Evolutionary conservation across 2,329 filamentous ascomycete species (phyloP).

Genomic region (Ascochyta lentis): DNA sequence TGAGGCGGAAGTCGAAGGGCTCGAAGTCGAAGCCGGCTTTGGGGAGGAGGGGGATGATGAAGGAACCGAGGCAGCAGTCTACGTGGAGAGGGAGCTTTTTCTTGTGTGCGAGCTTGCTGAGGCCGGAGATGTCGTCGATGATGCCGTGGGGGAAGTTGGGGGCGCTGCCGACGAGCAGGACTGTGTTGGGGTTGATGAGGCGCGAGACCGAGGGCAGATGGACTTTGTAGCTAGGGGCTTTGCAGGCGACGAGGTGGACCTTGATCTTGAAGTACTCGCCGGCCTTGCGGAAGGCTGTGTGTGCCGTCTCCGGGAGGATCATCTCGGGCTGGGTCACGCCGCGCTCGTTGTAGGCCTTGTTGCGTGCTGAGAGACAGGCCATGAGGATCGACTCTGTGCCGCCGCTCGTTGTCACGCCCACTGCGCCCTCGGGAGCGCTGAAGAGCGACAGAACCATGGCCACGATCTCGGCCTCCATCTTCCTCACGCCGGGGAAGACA

Average conservation of each 20-base stretch:
- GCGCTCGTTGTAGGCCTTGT: conserved; percentile 85
- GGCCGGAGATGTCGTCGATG: conserved; percentile 87
- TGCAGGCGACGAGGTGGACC: conserved; percentile 84
- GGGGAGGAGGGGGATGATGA: conserved; percentile 89
- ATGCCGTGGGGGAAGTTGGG: conserved; percentile 99
- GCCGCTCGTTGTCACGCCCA: conserved; percentile 88
- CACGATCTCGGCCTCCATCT: conserved; percentile 99
- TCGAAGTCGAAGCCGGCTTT: conserved; percentile 91
- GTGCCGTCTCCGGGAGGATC: conserved; percentile 93
- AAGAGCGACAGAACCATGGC: conserved; percentile 91
- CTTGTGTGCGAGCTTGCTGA: conserved; percentile 82
- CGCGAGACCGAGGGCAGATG: conserved; percentile 78
- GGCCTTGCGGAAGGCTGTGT: conserved; percentile 96
- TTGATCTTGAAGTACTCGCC: conserved; percentile 97
- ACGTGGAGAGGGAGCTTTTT: conserved; percentile 89
- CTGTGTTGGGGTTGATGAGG: conserved; percentile 91
- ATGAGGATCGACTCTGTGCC: conserved; percentile 97
- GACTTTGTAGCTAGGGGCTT: conserved; percentile 84
- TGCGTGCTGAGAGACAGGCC: conserved; percentile 87
- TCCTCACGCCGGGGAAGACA: conserved; percentile 95
- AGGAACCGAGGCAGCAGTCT: conserved; percentile 96
- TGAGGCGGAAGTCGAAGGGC: conserved; percentile 91
- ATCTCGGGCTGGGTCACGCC: conserved; percentile 94
- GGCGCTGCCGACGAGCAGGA: conserved; percentile 90
- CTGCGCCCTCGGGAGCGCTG: conserved; percentile 83